A percentile compares a stretch with the other conserved stretches of the same genome.
phyloP scores from a whole-genome alignment of 306 rosid genomes.

The Styphnolobium japonicum region DNA sequence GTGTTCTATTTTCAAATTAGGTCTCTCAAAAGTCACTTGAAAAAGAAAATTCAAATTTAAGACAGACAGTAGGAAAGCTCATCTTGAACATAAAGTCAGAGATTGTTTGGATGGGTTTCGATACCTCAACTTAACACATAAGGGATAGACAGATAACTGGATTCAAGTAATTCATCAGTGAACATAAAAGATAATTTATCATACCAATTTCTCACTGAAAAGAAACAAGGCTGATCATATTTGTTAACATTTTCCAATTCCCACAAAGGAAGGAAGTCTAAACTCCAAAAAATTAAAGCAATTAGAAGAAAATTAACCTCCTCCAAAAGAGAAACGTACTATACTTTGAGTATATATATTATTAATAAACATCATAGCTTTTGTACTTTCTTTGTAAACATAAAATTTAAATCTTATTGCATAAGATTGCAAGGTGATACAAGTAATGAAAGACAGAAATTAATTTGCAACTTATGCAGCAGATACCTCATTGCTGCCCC shows the following conservation, averaged over 20 bases:
- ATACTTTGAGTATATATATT: neutral
- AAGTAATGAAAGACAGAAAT: constrained; percentile 5
- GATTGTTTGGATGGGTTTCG: neutral
- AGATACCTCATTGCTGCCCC: constrained; percentile 77
- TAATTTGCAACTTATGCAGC: constrained; percentile 11
- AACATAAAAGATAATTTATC: neutral
- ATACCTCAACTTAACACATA: neutral
- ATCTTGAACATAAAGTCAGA: neutral
- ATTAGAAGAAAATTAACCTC: neutral
- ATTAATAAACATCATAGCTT: neutral
- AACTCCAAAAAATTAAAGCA: neutral
- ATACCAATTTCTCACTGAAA: neutral
- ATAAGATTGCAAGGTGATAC: constrained; percentile 15
- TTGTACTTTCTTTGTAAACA: constrained; percentile 3
- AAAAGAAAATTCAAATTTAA: neutral
- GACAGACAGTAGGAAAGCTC: neutral
- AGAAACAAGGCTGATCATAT: neutral
- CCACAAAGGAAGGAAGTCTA: neutral
- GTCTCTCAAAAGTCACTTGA: neutral
- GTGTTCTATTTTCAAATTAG: neutral
- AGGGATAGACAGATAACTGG: neutral
- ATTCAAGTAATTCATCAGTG: neutral
- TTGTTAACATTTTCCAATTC: constrained; percentile 5
- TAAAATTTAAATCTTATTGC: constrained; percentile 1
- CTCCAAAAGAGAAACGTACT: neutral